phyloP scores from a whole-genome alignment of 2,329 filamentous ascomycete species.

The Claviceps humidiphila region DNA sequence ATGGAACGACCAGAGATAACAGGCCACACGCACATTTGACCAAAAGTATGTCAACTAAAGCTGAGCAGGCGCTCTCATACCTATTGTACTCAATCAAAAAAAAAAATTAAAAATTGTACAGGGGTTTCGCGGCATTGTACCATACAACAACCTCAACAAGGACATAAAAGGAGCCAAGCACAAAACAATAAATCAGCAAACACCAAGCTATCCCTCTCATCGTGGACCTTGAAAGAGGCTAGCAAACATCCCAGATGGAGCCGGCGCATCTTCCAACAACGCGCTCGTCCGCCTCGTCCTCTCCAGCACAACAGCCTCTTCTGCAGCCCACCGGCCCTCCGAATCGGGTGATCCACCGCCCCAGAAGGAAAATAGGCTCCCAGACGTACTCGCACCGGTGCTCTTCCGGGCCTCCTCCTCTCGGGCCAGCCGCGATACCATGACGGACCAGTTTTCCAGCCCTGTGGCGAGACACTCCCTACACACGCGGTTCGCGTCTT shows the following conservation, averaged over 20 bases:
- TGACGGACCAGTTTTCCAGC: conserved; percentile 68
- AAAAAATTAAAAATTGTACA: too few relatives aligned
- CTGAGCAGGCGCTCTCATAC: too few relatives aligned
- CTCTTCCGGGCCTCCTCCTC: conserved; percentile 30
- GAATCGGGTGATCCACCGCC: conserved; percentile 19
- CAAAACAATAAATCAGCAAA: not conserved
- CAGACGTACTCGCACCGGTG: conserved; percentile 16
- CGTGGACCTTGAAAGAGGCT: conserved; percentile 23
- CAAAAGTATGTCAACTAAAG: too few relatives aligned
- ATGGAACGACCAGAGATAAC: not conserved
- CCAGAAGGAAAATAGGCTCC: conserved; percentile 24
- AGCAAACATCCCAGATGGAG: conserved; percentile 19
- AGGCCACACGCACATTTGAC: too few relatives aligned
- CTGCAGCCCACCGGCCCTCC: conserved; percentile 38
- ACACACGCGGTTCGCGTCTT: conserved; percentile 41
- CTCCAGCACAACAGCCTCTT: conserved; percentile 41
- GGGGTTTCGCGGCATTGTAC: not conserved
- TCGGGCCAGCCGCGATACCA: conserved; percentile 54
- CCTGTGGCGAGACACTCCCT: conserved; percentile 65
- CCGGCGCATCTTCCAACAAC: conserved; percentile 34
- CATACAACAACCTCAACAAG: not conserved
- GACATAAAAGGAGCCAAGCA: not conserved
- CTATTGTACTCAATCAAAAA: too few relatives aligned
- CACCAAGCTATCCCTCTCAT: too few relatives aligned
- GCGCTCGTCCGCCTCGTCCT: conserved; percentile 36